Percentiles rank a stretch among this genome's conserved stretches.
Evolutionary conservation across 1,284 basidiomycete genomes (phyloP).

Genomic region (Leccinum huronense): DNA sequence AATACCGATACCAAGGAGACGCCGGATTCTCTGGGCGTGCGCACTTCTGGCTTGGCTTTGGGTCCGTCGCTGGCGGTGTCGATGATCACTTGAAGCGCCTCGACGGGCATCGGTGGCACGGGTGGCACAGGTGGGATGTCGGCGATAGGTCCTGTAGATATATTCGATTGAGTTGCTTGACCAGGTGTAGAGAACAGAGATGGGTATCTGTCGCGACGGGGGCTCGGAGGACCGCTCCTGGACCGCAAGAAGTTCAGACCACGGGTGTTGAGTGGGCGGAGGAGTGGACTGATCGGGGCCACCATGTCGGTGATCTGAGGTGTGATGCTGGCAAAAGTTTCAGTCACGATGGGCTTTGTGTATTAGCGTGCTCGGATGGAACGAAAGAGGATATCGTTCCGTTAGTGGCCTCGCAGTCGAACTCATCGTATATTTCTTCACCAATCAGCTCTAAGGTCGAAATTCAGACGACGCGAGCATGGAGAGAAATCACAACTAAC

Average conservation of each 20-base stretch:
- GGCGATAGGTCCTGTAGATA: neutral
- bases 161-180: constrained; percentile 7
- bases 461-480: constrained; percentile 8
- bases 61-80: constrained; percentile 2
- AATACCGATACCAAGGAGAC: neutral
- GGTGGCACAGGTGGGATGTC: neutral
- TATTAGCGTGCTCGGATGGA: constrained; percentile 38
- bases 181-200: constrained; percentile 15
- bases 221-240: constrained; percentile 56
- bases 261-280: constrained; percentile 49
- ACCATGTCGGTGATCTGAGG: constrained; percentile 31
- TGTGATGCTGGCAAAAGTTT: constrained; percentile 25
- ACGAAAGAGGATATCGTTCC: constrained; percentile 56
- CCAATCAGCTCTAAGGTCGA: constrained; percentile 70
- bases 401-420: constrained; percentile 69
- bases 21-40: neutral
- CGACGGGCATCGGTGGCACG: neutral
- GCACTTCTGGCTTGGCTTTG: constrained; percentile 5
- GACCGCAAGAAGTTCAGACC: constrained; percentile 54
- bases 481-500: constrained; percentile 36
- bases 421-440: constrained; percentile 89
- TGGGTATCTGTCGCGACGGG: constrained; percentile 28
- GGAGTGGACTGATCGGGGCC: constrained; percentile 28
- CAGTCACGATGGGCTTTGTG: constrained; percentile 21
- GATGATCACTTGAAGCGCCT: neutral